These are phyloP conservation scores for Fibroporia radiculosa DNA, from an alignment of 768 basidiomycete genomes.

Conservation along the genomic window DNA sequence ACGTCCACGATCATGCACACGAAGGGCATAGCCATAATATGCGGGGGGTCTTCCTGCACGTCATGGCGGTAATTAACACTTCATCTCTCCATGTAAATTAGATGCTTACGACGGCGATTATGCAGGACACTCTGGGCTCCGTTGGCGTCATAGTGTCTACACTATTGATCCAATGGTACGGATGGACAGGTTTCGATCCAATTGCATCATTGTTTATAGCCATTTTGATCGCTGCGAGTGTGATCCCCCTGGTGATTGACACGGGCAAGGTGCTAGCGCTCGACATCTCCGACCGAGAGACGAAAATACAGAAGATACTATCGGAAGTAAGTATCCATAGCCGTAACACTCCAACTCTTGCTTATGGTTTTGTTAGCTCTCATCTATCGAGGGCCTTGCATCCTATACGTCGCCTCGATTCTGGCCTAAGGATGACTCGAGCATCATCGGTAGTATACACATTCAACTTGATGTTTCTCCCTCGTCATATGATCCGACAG, in stretches of 20 bases:
- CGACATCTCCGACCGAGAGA: slow-evolving; percentile 65
- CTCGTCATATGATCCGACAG: slow-evolving; percentile 46
- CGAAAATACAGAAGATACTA: slow-evolving; percentile 48
- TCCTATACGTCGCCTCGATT: slow-evolving; percentile 81
- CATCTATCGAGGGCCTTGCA: slow-evolving; percentile 67
- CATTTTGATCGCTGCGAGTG: slow-evolving; percentile 88
- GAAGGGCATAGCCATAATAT: slow-evolving; percentile 97
- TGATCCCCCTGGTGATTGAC: slow-evolving; percentile 91
- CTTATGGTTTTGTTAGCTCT: slow-evolving; percentile 40
- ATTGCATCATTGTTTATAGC: slow-evolving; percentile 97
- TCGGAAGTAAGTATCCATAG: slow-evolving; percentile 45
- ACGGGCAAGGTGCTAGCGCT: slow-evolving; percentile 83
- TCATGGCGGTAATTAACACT: slow-evolving; percentile 69
- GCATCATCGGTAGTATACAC: slow-evolving; percentile 85
- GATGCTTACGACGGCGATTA: neutral
- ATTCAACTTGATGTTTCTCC: slow-evolving; percentile 71
- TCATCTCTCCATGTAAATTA: neutral
- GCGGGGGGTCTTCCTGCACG: slow-evolving; percentile 97
- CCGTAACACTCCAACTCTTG: neutral
- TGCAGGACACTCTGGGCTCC: slow-evolving; percentile 87
- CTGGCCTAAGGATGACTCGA: slow-evolving; percentile 91
- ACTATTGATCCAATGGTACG: slow-evolving; percentile 88
- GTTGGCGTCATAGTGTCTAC: slow-evolving; percentile 98
- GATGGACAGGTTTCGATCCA: slow-evolving; percentile 98
- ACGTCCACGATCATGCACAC: slow-evolving; percentile 39